Evolutionary conservation across 306 rosid species (phyloP), one percentile per base, ranked within the genome.

Genomic region (Mimosa pudica): DNA sequence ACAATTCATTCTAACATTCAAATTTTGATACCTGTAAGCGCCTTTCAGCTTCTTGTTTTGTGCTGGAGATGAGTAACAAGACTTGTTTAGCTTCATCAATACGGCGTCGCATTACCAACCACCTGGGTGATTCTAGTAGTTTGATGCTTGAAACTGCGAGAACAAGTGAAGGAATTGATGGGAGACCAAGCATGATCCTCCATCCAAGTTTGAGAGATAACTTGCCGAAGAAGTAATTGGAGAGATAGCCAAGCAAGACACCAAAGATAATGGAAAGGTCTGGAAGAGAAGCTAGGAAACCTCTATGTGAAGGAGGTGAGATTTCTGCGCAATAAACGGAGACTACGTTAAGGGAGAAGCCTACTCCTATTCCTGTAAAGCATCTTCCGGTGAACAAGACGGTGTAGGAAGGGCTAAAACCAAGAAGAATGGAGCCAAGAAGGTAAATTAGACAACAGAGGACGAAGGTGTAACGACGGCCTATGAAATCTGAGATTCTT

Each of bases 241-340:
- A 81, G 10, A 90, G 61, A 35, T 85, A 90, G 13, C 94, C 90
- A 8, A 74, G 7, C 30, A 83, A 77, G 68, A 90, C 84, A 1
- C 92, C 94, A 46, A 90, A 2, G 41, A 86, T 83, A 41, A 90
- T 86, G 83, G 85, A 85, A 13, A 86, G 79, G 49, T 86, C 90
- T 2, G 94, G 90, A 0, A 90, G 73, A 8, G 92, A 82, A 33
- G 88, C 83, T 4, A 90, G 88, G 5, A 62, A 49, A 13, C 94
- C 94, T 42, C 92, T 51, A 0, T 70, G 57, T 0, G 73, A 4
- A 6, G 94, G 69, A 10, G 92, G 74, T 10, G 94, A 86, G 18
- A 90, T 86, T 60, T 90, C 94, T 14, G 90, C 89, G 3, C 92
- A 51, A 82, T 90, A 90, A 73, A 90, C 94, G 0, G 94, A 92